Evolutionary conservation across 192 early-diverging fungal species (phyloP), one percentile per base, ranked within the genome.

Genomic region (Coemansia sp.): DNA sequence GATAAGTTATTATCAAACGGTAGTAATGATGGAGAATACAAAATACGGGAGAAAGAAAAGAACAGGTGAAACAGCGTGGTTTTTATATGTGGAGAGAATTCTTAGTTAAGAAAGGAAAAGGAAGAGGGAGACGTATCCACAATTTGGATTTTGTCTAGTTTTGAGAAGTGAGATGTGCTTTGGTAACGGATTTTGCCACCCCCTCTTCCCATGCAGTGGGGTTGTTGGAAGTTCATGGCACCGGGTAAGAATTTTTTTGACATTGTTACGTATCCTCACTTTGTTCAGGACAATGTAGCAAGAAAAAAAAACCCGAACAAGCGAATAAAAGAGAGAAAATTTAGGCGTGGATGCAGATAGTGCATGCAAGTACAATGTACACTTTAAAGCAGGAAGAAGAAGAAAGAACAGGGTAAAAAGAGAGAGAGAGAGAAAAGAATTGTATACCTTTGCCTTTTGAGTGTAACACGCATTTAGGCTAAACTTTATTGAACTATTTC

Each of bases 211-310:
- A 41, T 41, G 49, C 10, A 9, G 49, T 11, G 49, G 45, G 22
- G 49, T 16, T 56, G 53, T 32, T 30, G 8, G 29, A 56, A 56
- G 53, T 56, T 56, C 53, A 56, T 56, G 53, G 53, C 53, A 56
- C 53, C 53, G 53, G 15, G 53, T 56, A 56, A 56, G 53, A 30
- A 55, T 34, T 6, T 34, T n/a, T 13, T 13, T 13, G 30, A 30
- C 15, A 32, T 55, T 55, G 53, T 55, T 55, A 47, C 45, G 41
- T 44, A 44, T 13, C 16, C 41, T 41, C 40, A 41, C 20, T 15
- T 32, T 55, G 53, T 15, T 7, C 15, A 32, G 13, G 13, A 55
- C 53, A 55, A 55, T 55, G 53, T 13, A 16, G 29, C 30, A 55
- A 18, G 15, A 15, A 47, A 47, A 47, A 47, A 47, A 24, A 24